phyloP scores from a whole-genome alignment of 345 rosid genomes.

The Murraya paniculata region DNA sequence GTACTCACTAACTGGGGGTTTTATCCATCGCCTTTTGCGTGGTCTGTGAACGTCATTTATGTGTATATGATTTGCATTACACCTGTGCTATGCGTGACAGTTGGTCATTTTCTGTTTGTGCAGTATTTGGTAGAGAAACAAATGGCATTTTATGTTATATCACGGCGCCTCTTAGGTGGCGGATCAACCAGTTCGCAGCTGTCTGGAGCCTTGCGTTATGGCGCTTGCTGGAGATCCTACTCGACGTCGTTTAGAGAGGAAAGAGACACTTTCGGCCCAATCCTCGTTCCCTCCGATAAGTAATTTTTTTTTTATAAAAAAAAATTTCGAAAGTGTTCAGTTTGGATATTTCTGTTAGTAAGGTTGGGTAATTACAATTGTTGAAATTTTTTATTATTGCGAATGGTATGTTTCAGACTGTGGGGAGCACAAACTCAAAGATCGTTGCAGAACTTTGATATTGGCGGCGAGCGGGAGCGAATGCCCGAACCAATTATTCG shows the following conservation, averaged over 20 bases:
- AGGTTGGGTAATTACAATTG: neutral
- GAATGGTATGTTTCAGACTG: slow-evolving; percentile 37
- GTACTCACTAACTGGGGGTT: neutral
- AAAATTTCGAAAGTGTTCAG: neutral
- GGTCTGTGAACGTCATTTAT: neutral
- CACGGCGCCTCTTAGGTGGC: slow-evolving; percentile 60
- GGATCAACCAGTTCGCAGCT: slow-evolving; percentile 32
- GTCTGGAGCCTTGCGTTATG: slow-evolving; percentile 41
- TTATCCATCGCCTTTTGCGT: neutral
- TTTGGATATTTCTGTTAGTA: neutral
- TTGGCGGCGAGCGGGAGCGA: slow-evolving; percentile 87
- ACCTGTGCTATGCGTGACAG: neutral
- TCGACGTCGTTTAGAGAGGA: slow-evolving; percentile 81
- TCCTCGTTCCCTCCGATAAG: slow-evolving; percentile 84
- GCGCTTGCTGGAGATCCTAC: slow-evolving; percentile 46
- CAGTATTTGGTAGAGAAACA: slow-evolving; percentile 14
- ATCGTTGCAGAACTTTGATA: slow-evolving; percentile 89
- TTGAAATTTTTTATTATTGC: neutral
- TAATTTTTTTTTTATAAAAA: slow-evolving; percentile 31
- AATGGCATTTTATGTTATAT: slow-evolving; percentile 54
- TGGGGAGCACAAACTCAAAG: slow-evolving; percentile 99
- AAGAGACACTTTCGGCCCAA: slow-evolving; percentile 89
- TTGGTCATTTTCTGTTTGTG: neutral
- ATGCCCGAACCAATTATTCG: slow-evolving; percentile 96
- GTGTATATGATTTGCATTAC: neutral